Base-by-base conservation (phyloP, 352 stramenopile genomes). In the Globisporangium abappressorium region DNA sequence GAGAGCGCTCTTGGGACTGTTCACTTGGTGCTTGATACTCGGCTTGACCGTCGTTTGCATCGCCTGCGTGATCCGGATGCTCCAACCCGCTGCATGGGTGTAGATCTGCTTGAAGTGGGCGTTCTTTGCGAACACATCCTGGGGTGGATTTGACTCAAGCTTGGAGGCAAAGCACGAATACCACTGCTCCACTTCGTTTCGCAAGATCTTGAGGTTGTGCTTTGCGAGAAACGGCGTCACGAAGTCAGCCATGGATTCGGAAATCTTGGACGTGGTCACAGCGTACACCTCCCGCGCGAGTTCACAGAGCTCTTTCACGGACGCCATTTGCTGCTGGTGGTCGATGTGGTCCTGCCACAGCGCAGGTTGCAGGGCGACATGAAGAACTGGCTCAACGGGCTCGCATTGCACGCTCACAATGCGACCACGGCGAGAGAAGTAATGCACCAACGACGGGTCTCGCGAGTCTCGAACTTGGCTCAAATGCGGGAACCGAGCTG, bases 301-400 rank as follows among this genome's bases (percentile, higher is more conserved):
- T 41, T 90, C 81, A 34, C 84, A 91, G 9, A 96, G 77, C 62
- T 96, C 86, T 54, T 90, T 75, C 41, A 92, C 81, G 11, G 81
- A 80, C 57, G 82, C 78, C 5, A 89, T 65, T 57, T 92, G 80
- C 58, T 82, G 76, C 47, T 85, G 65, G 24, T 91, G 76, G 55
- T 94, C 85, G 30, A 94, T 80, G 62, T 91, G 86, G 57, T 93
- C 87, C 60, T 92, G 80, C 87, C 87, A 96, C 2, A 96, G 72
- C 18, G 85, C 82, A 8, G 89, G 89, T 38, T 93, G 87, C 49
- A 96, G 76, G 1, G 89, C 87, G 49, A 96, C 87, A 58, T 94
- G 85, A 38, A 94, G 74, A 57, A 96, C 85, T 53, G 89, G 89
- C 61, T 94, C 82, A 0, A 96, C 68, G 3, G 85, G 87, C 38